These are phyloP conservation scores for Taiwanofungus camphoratus DNA, from an alignment of 1,284 basidiomycete species.

Conservation along the genomic window DNA sequence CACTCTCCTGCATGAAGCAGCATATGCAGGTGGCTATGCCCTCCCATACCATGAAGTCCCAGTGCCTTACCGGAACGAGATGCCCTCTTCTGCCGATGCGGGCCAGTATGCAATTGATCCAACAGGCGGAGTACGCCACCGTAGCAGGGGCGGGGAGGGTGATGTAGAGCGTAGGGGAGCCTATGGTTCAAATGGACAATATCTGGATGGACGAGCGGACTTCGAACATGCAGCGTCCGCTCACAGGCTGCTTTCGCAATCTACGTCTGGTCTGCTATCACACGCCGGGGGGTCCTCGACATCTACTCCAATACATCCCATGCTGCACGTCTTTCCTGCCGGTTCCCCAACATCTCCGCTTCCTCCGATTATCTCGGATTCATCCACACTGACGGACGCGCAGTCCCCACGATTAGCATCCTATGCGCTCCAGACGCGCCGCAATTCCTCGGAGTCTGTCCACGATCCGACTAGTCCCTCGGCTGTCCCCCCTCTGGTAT, in stretches of 20 bases:
- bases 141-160: conserved; percentile 11
- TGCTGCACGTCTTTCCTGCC: conserved; percentile 8
- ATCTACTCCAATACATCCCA: conserved; percentile 8
- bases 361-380: conserved; percentile 8
- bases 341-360: conserved; percentile 10
- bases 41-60: conserved; percentile 15
- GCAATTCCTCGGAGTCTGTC: conserved; percentile 20
- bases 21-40: conserved; percentile 23
- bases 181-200: conserved; percentile 7
- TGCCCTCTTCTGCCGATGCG: neutral
- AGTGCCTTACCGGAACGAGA: conserved; percentile 10
- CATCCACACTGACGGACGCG: conserved; percentile 14
- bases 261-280: conserved; percentile 1
- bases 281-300: conserved; percentile 10
- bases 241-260: conserved; percentile 6
- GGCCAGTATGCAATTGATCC: conserved; percentile 4
- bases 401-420: conserved; percentile 17
- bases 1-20: conserved; percentile 26
- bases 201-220: conserved; percentile 7
- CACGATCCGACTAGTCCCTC: conserved; percentile 27
- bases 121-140: conserved; percentile 5
- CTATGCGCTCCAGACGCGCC: conserved; percentile 16
- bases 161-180: conserved; percentile 2
- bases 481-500: conserved; percentile 26
- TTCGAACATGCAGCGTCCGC: conserved; percentile 5